A percentile compares a stretch with the other conserved stretches of the same genome.
These are phyloP conservation scores for Lasiosphaeria miniovina DNA, from an alignment of 495 filamentous ascomycete species.

Conservation along the genomic window DNA sequence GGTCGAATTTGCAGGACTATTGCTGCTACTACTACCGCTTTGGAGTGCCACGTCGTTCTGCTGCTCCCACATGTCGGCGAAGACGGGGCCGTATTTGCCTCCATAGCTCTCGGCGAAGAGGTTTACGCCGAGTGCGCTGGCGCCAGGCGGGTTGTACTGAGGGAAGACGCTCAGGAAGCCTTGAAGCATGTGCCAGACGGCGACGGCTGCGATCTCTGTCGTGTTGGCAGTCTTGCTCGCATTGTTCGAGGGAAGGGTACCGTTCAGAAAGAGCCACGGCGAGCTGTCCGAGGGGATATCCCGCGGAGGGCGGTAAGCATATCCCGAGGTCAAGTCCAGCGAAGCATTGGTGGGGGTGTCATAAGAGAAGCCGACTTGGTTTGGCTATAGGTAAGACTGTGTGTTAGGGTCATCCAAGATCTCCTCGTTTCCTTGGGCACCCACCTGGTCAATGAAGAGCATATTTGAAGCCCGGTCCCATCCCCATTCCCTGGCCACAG, in stretches of 20 bases:
- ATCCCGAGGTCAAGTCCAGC: constrained; percentile 35
- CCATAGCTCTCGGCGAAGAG: constrained; percentile 65
- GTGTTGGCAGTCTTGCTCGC: constrained; percentile 58
- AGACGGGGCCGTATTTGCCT: constrained; percentile 61
- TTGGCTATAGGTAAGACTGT: constrained; percentile 38
- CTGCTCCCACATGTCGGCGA: constrained; percentile 59
- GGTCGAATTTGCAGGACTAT: constrained; percentile 44
- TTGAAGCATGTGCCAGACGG: constrained; percentile 70
- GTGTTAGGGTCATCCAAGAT: constrained; percentile 36
- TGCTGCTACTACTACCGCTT: constrained; percentile 38
- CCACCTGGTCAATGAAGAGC: constrained; percentile 66
- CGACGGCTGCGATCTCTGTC: constrained; percentile 59
- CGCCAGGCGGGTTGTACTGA: constrained; percentile 54
- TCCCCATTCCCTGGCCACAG: constrained; percentile 46
- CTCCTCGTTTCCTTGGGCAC: constrained; percentile 24
- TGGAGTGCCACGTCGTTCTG: constrained; percentile 44
- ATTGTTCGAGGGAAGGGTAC: constrained; percentile 60
- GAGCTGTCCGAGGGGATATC: constrained; percentile 24
- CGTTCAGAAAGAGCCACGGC: constrained; percentile 44
- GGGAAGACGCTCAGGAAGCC: constrained; percentile 64
- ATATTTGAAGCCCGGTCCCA: constrained; percentile 75
- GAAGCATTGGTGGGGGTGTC: constrained; percentile 52
- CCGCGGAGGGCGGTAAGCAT: constrained; percentile 29
- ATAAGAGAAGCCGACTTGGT: constrained; percentile 57
- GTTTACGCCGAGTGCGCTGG: constrained; percentile 51